Conservation (phyloP, 176 grass and related monocot species). For the Oryza officinalis region DNA sequence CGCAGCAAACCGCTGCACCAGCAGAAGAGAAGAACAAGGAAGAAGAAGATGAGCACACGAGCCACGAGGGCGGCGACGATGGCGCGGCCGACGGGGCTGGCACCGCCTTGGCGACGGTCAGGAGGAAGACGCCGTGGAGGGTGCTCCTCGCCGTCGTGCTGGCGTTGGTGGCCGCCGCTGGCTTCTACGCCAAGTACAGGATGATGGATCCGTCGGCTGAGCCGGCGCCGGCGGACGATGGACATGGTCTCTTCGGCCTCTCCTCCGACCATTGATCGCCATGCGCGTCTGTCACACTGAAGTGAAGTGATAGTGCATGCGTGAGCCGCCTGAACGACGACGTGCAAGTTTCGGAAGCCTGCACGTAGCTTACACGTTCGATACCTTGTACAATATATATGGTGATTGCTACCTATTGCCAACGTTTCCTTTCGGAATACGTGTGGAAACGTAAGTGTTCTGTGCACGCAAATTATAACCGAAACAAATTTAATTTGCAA, state of each 20-base stretch:
- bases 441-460: not conserved
- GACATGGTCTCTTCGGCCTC: not conserved
- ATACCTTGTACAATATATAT: not conserved
- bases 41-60: not conserved
- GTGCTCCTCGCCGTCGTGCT: conserved; percentile 17
- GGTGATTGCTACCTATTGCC: not conserved
- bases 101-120: not conserved
- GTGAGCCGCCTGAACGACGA: not conserved
- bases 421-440: not conserved
- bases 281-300: not conserved
- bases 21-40: not conserved
- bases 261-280: conserved; percentile 27
- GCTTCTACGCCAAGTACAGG: conserved; percentile 29
- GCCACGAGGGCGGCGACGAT: not conserved
- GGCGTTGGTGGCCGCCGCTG: conserved; percentile 26
- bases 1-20: not conserved
- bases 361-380: not conserved
- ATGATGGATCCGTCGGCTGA: conserved; percentile 23
- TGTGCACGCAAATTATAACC: not conserved
- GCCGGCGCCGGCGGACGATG: not conserved
- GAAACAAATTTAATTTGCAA: not conserved
- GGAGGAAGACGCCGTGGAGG: conserved; percentile 15
- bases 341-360: not conserved
- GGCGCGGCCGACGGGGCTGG: not conserved
- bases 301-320: not conserved